Evolutionary conservation across 148 eudicot species (phyloP).

Genomic region (Chenopodium album): DNA sequence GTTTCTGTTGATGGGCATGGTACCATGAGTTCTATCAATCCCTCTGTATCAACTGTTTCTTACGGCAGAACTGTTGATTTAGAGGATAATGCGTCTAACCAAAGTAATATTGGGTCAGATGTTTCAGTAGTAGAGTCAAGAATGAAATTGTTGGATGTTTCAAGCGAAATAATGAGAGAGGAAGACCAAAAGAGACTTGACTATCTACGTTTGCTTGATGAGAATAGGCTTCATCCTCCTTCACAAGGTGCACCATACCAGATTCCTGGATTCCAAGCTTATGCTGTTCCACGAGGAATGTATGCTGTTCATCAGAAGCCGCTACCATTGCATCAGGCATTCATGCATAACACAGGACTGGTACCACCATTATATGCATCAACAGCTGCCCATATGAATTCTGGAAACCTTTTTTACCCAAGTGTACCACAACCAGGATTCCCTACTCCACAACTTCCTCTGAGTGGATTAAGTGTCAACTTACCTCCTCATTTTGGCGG

Average conservation of each 20-base stretch:
- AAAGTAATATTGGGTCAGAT: constrained; percentile 22
- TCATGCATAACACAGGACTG: constrained; percentile 25
- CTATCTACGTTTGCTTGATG: constrained; percentile 21
- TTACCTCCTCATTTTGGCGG: constrained; percentile 29
- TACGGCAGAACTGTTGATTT: constrained; percentile 6
- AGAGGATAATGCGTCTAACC: constrained; percentile 16
- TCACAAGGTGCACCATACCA: constrained; percentile 18
- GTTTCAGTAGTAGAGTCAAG: constrained; percentile 28
- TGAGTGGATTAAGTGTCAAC: constrained; percentile 16
- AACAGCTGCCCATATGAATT: constrained; percentile 28
- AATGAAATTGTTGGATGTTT: constrained; percentile 29
- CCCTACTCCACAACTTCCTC: constrained; percentile 24
- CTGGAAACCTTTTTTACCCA: constrained; percentile 26
- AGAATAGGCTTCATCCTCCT: constrained; percentile 23
- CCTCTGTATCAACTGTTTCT: constrained; percentile 14
- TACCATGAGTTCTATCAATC: not conserved
- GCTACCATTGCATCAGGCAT: constrained; percentile 17
- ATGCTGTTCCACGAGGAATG: constrained; percentile 23
- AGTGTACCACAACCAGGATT: constrained; percentile 23
- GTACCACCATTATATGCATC: constrained; percentile 33
- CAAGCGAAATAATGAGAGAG: constrained; percentile 15
- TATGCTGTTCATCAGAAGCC: constrained; percentile 19
- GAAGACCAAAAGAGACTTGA: constrained; percentile 23
- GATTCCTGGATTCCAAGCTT: constrained; percentile 26
- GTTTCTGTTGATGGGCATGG: not conserved